Evolutionary conservation across 805 yeast species (phyloP), one percentile per base, ranked within the genome.

Genomic region (Tetrapisispora arboricola): DNA sequence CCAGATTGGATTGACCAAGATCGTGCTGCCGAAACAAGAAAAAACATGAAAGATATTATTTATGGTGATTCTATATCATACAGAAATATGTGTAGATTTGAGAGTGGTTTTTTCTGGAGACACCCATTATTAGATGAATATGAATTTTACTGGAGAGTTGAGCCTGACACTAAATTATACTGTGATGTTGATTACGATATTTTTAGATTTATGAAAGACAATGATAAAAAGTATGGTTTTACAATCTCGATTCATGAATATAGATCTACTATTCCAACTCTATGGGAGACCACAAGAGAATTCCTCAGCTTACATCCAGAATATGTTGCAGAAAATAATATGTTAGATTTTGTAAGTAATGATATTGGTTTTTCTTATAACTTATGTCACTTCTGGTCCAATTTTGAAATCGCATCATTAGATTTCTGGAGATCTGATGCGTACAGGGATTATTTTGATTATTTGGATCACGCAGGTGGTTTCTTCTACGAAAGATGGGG

Each of bases 401-500:
- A 86, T 66, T 86, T 86, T 51, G 95, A 85, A 65, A 71, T 85
- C 55, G 94, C 81, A 7, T 73, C 77, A 40, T 70, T 84, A 61
- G 71, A 74, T 41, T 74, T 85, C 60, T 84, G 86, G 85, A 72
- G 92, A 58, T 62, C 75, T 16, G 75, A 78, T 39, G 84, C 84
- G 8, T 86, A 86, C 58, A 51, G 62, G 35, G 70, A 73, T 42
- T 86, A 80, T 62, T 86, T 86, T 52, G 81, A 83, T 16, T 66
- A 71, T 51, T 72, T 86, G 54, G 95, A 86, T 63, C 61, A 74
- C 46, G 74, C 80, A 13, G 95, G 95, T 60, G 95, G 95, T n/a
- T 86, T 86, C 66, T 86, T 82, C 67, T 86, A 85, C 61, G 87
- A 83, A 68, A 73, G 95, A 64, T 84, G 94, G 95, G 94, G 95